Conservation (phyloP, 495 filamentous ascomycete genomes). For the Hypoxylon lenormandii region DNA sequence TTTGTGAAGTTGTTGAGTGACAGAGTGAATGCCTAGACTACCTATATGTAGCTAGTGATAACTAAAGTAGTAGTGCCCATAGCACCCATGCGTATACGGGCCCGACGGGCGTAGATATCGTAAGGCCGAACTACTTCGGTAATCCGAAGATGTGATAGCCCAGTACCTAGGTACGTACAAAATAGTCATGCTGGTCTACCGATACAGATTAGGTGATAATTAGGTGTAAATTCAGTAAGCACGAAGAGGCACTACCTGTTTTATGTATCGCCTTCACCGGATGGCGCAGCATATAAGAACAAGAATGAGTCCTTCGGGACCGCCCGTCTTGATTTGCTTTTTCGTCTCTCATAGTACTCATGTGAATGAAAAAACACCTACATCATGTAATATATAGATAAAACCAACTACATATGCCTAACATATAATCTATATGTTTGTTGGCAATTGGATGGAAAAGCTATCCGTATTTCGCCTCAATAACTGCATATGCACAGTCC, state of each 20-base stretch:
- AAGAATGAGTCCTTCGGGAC: not conserved
- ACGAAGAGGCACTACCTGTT: slow-evolving; percentile 13
- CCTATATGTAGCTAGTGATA: too few relatives aligned
- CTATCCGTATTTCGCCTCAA: not conserved
- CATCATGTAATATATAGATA: too few relatives aligned
- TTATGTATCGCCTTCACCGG: slow-evolving; percentile 33
- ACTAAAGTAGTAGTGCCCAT: too few relatives aligned
- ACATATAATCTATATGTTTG: too few relatives aligned
- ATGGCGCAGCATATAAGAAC: slow-evolving; percentile 26
- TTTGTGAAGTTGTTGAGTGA: too few relatives aligned
- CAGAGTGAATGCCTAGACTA: too few relatives aligned
- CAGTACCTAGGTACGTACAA: not conserved
- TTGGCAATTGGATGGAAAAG: too few relatives aligned
- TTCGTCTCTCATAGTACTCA: too few relatives aligned
- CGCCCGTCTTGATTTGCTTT: not conserved
- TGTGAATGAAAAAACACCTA: too few relatives aligned
- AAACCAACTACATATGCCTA: too few relatives aligned
- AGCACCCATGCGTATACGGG: too few relatives aligned
- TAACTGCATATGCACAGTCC: not conserved
- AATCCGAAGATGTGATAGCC: slow-evolving; percentile 15
- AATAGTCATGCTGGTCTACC: not conserved
- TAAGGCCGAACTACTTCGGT: slow-evolving; percentile 27
- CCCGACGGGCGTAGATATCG: not conserved
- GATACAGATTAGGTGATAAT: not conserved
- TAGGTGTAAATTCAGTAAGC: slow-evolving; percentile 28